Conservation (phyloP, 2,329 filamentous ascomycete species). For the Mariannaea sp. region DNA sequence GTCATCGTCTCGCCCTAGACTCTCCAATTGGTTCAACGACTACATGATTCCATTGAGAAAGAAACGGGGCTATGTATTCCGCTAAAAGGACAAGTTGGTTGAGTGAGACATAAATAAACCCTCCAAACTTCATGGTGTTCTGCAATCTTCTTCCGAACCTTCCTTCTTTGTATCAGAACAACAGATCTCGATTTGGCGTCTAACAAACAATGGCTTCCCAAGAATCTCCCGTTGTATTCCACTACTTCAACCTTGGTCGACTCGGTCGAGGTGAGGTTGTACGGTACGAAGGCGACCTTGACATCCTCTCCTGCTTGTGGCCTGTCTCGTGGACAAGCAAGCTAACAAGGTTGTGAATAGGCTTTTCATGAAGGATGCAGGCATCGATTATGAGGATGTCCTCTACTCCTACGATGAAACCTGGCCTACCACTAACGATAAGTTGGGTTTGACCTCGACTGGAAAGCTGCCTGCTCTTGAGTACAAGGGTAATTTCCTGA, state of each 20-base stretch:
- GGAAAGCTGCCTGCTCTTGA: slow-evolving; percentile 43
- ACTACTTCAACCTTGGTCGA: slow-evolving; percentile 36
- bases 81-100: no score
- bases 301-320: no score
- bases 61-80: no score
- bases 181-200: not conserved
- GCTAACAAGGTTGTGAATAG: slow-evolving; percentile 5
- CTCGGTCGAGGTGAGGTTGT: slow-evolving; percentile 38
- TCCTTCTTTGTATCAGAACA: not conserved
- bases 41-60: no score
- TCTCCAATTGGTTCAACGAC: no score
- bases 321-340: no score
- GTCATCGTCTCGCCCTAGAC: not conserved
- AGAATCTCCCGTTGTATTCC: slow-evolving; percentile 22
- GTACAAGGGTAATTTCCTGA: slow-evolving; percentile 41
- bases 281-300: slow-evolving; percentile 23
- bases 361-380: slow-evolving; percentile 28
- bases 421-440: slow-evolving; percentile 29
- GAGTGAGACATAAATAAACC: no score
- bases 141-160: no score
- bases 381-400: slow-evolving; percentile 22
- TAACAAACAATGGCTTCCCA: not conserved
- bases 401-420: slow-evolving; percentile 25
- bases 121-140: no score
- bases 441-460: slow-evolving; percentile 38